A percentile compares a stretch with the other conserved stretches of the same genome.
These are phyloP conservation scores for Trypanosoma lewisi DNA, from an alignment of 208 protist species.

Conservation along the genomic window DNA sequence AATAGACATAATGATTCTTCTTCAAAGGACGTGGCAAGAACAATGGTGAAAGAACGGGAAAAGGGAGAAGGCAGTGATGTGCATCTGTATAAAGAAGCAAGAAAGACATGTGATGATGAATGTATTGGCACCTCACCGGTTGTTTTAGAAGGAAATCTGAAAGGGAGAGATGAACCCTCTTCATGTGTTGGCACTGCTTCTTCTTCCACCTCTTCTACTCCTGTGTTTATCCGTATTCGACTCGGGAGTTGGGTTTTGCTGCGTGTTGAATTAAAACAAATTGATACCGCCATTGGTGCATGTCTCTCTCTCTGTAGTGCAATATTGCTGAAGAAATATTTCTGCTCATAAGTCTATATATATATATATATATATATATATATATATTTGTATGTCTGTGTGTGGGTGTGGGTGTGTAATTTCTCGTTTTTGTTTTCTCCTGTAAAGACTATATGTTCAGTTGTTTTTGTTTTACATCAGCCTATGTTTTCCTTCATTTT, in stretches of 20 bases:
- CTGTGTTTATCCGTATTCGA: slow-evolving; percentile 14
- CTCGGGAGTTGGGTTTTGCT: background rate
- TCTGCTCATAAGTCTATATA: background rate
- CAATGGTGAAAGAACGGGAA: background rate
- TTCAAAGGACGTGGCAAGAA: too few relatives aligned
- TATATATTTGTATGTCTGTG: slow-evolving; percentile 6
- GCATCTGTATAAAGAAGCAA: background rate
- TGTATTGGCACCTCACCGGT: background rate
- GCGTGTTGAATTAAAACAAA: background rate
- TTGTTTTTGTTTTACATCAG: too few relatives aligned
- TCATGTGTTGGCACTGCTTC: background rate
- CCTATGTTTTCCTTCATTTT: too few relatives aligned
- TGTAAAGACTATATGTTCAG: too few relatives aligned
- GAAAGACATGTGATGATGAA: background rate
- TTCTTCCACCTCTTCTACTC: too few relatives aligned
- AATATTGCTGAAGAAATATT: slow-evolving; percentile 21
- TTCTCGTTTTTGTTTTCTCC: too few relatives aligned
- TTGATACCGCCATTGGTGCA: slow-evolving; percentile 10
- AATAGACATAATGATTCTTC: too few relatives aligned
- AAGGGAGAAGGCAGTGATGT: background rate
- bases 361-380: slow-evolving; percentile 1
- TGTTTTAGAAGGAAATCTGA: background rate
- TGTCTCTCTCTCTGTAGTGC: slow-evolving; percentile 11
- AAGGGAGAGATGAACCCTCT: background rate
- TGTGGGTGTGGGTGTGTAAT: slow-evolving; percentile 1